Evolutionary conservation across 2,329 filamentous ascomycete genomes (phyloP).

Genomic region (Pseudogymnoascus sp.): DNA sequence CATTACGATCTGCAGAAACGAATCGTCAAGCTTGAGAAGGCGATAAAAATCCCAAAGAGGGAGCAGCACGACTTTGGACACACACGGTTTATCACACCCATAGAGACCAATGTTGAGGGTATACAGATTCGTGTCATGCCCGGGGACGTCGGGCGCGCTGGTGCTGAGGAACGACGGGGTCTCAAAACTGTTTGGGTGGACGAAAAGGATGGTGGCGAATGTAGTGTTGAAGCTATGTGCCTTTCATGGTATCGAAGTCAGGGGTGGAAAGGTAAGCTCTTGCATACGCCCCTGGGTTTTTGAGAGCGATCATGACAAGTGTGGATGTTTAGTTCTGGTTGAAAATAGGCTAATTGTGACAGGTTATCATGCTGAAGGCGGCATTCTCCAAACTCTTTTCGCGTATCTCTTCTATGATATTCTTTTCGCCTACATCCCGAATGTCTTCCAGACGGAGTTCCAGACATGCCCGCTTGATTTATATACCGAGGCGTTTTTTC

Average conservation of each 20-base stretch:
- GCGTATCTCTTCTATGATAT: slow-evolving; percentile 90
- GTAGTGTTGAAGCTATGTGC: slow-evolving; percentile 90
- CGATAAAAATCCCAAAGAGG: slow-evolving; percentile 72
- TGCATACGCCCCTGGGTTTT: background rate
- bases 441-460: slow-evolving; percentile 93
- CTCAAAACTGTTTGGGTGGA: slow-evolving; percentile 86
- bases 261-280: slow-evolving; percentile 68
- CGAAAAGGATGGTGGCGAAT: slow-evolving; percentile 61
- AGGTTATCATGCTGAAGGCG: slow-evolving; percentile 77
- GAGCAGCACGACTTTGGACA: slow-evolving; percentile 91
- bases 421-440: slow-evolving; percentile 85
- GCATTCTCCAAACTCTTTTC: slow-evolving; percentile 85
- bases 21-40: slow-evolving; percentile 81
- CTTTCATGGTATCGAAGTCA: slow-evolving; percentile 69
- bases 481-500: slow-evolving; percentile 87
- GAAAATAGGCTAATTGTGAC: background rate
- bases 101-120: slow-evolving; percentile 68
- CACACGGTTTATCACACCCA: slow-evolving; percentile 66
- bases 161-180: slow-evolving; percentile 47
- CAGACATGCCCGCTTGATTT: slow-evolving; percentile 91
- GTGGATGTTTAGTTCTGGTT: background rate
- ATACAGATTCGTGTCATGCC: slow-evolving; percentile 49
- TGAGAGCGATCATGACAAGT: background rate
- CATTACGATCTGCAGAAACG: slow-evolving; percentile 94
- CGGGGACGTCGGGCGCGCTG: background rate